Evolutionary conservation across 345 rosid genomes (phyloP).

Genomic region (Pelargonium nanum): DNA sequence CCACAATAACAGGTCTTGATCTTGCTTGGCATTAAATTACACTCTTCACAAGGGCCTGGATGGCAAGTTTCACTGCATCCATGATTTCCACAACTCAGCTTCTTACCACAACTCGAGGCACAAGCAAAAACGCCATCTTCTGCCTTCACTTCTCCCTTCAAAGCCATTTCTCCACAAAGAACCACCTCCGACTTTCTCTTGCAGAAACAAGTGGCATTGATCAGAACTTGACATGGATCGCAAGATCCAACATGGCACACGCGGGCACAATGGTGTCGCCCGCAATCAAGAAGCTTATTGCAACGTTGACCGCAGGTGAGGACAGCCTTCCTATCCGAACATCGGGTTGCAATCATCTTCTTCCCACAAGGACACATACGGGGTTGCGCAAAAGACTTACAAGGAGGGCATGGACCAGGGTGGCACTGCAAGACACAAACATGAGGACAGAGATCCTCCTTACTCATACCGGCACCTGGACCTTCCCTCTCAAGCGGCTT

Average conservation of each 20-base stretch:
- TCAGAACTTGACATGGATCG: conserved; percentile 54
- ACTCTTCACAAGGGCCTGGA: conserved; percentile 78
- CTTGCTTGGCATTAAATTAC: conserved; percentile 55
- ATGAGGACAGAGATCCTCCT: conserved; percentile 78
- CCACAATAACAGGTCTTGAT: conserved; percentile 76
- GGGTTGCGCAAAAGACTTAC: conserved; percentile 89
- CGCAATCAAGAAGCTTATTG: conserved; percentile 62
- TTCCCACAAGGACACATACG: conserved; percentile 78
- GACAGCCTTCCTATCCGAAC: conserved; percentile 66
- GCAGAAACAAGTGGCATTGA: conserved; percentile 79
- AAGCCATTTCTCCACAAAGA: conserved; percentile 67
- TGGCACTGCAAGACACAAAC: conserved; percentile 93
- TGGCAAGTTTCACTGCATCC: conserved; percentile 58
- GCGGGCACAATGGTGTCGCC: conserved; percentile 61
- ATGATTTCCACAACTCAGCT: conserved; percentile 67
- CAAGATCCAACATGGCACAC: conserved; percentile 82
- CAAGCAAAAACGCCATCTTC: conserved; percentile 78
- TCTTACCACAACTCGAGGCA: conserved; percentile 46
- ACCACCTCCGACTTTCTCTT: conserved; percentile 61
- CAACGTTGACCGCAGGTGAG: conserved; percentile 72
- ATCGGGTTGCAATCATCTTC: conserved; percentile 67
- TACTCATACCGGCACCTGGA: conserved; percentile 19
- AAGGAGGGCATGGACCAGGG: conserved; percentile 98
- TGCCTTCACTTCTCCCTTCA: conserved; percentile 64
- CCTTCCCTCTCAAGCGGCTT: conserved; percentile 65